These are phyloP conservation scores for Acidomyces sp. DNA, from an alignment of 495 filamentous ascomycete species.

Conservation along the genomic window DNA sequence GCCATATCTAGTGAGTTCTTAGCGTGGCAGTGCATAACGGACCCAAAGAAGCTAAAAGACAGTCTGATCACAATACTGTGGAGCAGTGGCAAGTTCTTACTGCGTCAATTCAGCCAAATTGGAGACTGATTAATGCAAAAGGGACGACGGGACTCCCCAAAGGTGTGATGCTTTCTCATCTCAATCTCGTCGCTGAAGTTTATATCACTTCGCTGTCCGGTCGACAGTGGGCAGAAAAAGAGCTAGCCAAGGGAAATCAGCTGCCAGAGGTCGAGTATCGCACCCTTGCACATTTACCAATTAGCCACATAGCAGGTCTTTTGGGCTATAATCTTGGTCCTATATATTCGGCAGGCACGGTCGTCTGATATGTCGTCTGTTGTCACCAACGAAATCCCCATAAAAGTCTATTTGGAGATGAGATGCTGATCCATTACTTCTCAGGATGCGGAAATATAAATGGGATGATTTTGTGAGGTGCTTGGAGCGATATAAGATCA, in stretches of 20 bases:
- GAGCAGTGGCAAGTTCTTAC: no score
- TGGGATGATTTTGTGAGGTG: conserved; percentile 20
- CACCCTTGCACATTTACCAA: conserved; percentile 40
- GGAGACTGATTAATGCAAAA: no score
- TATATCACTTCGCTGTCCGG: conserved; percentile 16
- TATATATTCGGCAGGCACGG: conserved; percentile 13
- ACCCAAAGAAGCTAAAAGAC: conserved; percentile 27
- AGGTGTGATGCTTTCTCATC: conserved; percentile 30
- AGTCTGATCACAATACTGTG: conserved; percentile 27
- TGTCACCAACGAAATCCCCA: no score
- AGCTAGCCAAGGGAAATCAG: conserved; percentile 10
- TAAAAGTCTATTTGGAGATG: no score
- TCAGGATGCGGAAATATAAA: conserved; percentile 25
- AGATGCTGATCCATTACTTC: no score
- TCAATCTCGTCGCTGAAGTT: conserved; percentile 27
- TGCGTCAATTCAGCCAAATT: no score
- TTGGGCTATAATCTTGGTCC: conserved; percentile 32
- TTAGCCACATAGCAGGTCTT: conserved; percentile 34
- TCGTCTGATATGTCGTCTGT: no score
- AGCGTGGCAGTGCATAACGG: conserved; percentile 36
- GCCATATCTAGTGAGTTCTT: conserved; percentile 18
- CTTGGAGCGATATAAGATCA: conserved; percentile 22
- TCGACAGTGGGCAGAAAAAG: conserved; percentile 5
- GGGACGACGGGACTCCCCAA: conserved; percentile 34
- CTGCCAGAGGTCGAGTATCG: conserved; percentile 21